Percentiles rank a stretch among this genome's conserved stretches.
phyloP scores from a whole-genome alignment of 352 stramenopile species.

The Phytopythium boreale region DNA sequence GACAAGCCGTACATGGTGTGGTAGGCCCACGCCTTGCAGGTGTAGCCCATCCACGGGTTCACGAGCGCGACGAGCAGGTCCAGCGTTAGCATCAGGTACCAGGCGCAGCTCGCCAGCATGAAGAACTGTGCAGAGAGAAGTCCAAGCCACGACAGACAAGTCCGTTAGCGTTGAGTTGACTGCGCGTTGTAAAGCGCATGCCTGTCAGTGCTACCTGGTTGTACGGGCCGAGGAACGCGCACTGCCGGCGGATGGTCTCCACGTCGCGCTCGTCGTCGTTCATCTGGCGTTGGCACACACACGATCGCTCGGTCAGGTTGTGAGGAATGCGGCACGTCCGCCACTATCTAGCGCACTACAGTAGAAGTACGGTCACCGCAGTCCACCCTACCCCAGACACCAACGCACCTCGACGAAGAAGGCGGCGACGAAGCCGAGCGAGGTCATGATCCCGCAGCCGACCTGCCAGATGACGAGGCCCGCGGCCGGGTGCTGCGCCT shows the following conservation, averaged over 20 bases:
- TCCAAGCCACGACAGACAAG: no score
- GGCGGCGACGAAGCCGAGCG: slow-evolving; percentile 50
- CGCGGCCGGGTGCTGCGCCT: slow-evolving; percentile 73
- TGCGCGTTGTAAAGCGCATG: slow-evolving; percentile 1
- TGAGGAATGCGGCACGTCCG: no score
- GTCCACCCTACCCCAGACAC: no score
- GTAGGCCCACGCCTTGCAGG: slow-evolving; percentile 82
- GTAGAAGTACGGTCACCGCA: not conserved
- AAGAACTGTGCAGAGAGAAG: slow-evolving; percentile 51
- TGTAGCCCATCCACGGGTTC: slow-evolving; percentile 87
- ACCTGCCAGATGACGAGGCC: slow-evolving; percentile 81
- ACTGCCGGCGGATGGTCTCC: slow-evolving; percentile 28
- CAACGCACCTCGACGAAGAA: slow-evolving; percentile 44
- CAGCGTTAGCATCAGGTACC: slow-evolving; percentile 84
- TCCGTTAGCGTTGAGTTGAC: no score
- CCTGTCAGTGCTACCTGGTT: slow-evolving; percentile 41
- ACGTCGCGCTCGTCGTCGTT: slow-evolving; percentile 10
- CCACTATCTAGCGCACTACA: not conserved
- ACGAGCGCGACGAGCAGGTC: slow-evolving; percentile 84
- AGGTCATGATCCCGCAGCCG: slow-evolving; percentile 56
- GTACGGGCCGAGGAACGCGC: slow-evolving; percentile 52
- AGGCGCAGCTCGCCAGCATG: slow-evolving; percentile 53
- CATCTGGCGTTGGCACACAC: not conserved
- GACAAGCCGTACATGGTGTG: slow-evolving; percentile 57
- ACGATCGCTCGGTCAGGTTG: no score